phyloP scores from a whole-genome alignment of 108 stramenopile species.

The Cyclotella distinguenda region DNA sequence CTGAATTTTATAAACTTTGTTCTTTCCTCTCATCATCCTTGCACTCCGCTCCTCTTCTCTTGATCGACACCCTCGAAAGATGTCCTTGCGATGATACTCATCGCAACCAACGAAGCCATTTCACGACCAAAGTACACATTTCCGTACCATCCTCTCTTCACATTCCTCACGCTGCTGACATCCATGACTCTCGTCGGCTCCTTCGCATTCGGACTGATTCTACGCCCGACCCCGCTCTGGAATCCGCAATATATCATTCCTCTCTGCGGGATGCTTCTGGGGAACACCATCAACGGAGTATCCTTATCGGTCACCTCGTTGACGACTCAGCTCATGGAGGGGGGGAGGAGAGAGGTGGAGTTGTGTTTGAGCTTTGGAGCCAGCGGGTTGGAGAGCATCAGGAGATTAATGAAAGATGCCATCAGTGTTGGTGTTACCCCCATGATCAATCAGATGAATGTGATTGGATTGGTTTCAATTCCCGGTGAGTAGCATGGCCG shows the following conservation, averaged over 20 bases:
- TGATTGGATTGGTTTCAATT: slow-evolving; percentile 83
- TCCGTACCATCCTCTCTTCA: slow-evolving; percentile 52
- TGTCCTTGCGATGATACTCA: slow-evolving; percentile 68
- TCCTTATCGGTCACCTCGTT: slow-evolving; percentile 63
- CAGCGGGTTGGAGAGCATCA: slow-evolving; percentile 50
- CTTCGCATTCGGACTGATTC: slow-evolving; percentile 70
- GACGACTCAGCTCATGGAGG: slow-evolving; percentile 51
- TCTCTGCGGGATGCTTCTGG: slow-evolving; percentile 87
- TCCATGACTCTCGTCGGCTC: slow-evolving; percentile 53
- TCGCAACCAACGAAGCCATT: slow-evolving; percentile 71
- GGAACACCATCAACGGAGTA: slow-evolving; percentile 81
- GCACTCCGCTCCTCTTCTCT: too few relatives aligned
- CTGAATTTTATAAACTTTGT: background rate
- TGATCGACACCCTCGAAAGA: too few relatives aligned
- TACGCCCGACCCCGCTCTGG: slow-evolving; percentile 64
- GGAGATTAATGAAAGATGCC: slow-evolving; percentile 51
- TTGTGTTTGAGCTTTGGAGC: slow-evolving; percentile 68
- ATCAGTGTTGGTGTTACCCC: slow-evolving; percentile 55
- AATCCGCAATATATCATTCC: slow-evolving; percentile 87
- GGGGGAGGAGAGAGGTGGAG: slow-evolving; percentile 57
- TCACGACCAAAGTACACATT: slow-evolving; percentile 70
- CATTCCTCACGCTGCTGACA: slow-evolving; percentile 49
- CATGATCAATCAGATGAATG: slow-evolving; percentile 56
- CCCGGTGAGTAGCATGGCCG: slow-evolving; percentile 53
- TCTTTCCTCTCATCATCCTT: background rate